These are phyloP conservation scores for Kregervanrija pseudodelftensis DNA, from an alignment of 805 yeast genomes.

Conservation along the genomic window DNA sequence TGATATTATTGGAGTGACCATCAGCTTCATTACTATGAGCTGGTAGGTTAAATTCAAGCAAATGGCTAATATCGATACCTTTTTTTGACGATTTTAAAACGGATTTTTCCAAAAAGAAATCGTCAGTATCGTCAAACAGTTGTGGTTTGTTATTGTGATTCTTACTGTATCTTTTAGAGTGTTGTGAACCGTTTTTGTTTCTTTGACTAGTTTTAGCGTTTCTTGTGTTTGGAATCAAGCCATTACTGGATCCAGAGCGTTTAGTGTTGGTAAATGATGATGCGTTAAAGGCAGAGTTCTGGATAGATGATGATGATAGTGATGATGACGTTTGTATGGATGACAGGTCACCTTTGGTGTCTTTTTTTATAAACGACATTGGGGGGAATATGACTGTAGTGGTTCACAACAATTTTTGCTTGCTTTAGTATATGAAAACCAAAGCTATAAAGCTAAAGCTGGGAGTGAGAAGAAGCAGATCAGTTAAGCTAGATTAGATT, in stretches of 20 bases:
- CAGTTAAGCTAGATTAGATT: too few species aligned
- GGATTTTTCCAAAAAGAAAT: constrained; percentile 13
- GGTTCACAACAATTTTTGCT: too few species aligned
- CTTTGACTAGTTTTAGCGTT: constrained; percentile 1
- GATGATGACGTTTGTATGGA: too few species aligned
- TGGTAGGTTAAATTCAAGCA: constrained; percentile 51
- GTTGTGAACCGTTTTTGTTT: constrained; percentile 2
- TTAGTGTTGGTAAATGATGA: background rate
- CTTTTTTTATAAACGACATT: too few species aligned
- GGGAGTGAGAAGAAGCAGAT: too few species aligned
- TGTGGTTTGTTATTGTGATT: constrained; percentile 1
- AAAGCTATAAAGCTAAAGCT: too few species aligned
- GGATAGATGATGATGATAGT: background rate
- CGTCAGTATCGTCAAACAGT: constrained; percentile 9
- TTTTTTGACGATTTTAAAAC: constrained; percentile 20
- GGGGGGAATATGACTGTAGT: too few species aligned
- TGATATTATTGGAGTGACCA: background rate
- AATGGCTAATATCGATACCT: constrained; percentile 46
- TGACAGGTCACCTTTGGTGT: too few species aligned
- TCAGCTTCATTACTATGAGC: constrained; percentile 22
- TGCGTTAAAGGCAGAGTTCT: background rate
- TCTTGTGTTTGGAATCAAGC: background rate
- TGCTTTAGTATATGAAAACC: too few species aligned
- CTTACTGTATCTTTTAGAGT: constrained; percentile 1
- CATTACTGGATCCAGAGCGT: constrained; percentile 7